Evolutionary conservation across 2,329 filamentous ascomycete species (phyloP), one percentile per base, ranked within the genome.

Genomic region (Graphiopsis chlorocephala): DNA sequence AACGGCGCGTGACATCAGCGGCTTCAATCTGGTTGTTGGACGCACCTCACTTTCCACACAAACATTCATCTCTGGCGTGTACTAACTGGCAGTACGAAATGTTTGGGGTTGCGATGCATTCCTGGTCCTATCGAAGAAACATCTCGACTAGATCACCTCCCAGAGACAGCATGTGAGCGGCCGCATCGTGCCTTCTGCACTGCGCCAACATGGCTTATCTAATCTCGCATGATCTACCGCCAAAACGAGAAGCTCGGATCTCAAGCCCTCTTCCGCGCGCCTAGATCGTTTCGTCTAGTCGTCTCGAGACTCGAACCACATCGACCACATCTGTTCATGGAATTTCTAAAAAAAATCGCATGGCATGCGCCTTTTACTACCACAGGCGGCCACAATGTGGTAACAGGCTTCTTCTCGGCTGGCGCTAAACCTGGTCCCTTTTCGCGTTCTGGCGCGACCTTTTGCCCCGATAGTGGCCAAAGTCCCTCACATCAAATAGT

Each of bases 1-100:
- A 52, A 52, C 48, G 48, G 48, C 23, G 48, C 17, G 48, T 52
- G 48, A 52, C 48, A 52, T 52, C 48, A 52, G 48, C 25, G 48
- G 48, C 48, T 52, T 52, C 25, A 52, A 15, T 8, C 35, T 42
- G n/a, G 17, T 38, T 38, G 35, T 3, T 17, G 5, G 35, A 5
- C n/a, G 17, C 35, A 42, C 35, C 17, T 42, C 35, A n/a, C 35
- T 42, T 42, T 42, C 6, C 17, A 42, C 17, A n/a, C 35, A 7
- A 15, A n/a, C 17, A n/a, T 8, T 42, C 17, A 5, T n/a, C 17
- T 42, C 15, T n/a, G 17, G n/a, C 35, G 6, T 6, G 8, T 6
- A n/a, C 35, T 6, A 42, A 17, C 17, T 8, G 1, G 4, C 2
- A 17, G 15, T 38, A 7, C n/a, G 5, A 38, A 38, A 3, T 2